phyloP scores from a whole-genome alignment of 2,329 filamentous ascomycete genomes.

The Acephala macrosclerotiorum region DNA sequence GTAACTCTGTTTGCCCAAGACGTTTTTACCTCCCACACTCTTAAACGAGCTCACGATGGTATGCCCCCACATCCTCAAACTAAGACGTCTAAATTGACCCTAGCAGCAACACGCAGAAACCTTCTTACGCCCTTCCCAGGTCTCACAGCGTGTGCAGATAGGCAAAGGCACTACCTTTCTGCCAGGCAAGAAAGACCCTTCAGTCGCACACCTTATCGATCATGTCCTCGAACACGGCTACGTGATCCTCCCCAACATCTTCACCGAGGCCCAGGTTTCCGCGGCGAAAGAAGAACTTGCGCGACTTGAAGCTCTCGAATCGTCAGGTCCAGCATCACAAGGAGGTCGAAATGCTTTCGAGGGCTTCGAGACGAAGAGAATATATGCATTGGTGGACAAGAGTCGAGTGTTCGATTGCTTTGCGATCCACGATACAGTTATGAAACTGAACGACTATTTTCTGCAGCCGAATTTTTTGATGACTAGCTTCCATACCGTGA shows the following conservation, averaged over 20 bases:
- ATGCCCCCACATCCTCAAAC: neutral
- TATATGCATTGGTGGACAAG: conserved; percentile 51
- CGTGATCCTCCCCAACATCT: conserved; percentile 47
- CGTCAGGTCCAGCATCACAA: conserved; percentile 43
- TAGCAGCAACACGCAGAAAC: neutral
- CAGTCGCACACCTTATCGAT: conserved; percentile 40
- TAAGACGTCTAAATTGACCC: neutral
- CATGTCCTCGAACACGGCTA: conserved; percentile 47
- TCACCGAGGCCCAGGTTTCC: conserved; percentile 43
- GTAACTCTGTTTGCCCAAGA: neutral
- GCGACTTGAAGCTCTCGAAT: conserved; percentile 38
- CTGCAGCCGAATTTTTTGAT: conserved; percentile 47
- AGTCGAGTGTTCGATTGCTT: conserved; percentile 49
- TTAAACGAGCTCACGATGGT: neutral
- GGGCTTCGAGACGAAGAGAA: conserved; percentile 47
- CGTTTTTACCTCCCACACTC: no score
- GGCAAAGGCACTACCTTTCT: conserved; percentile 42
- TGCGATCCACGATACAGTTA: conserved; percentile 46
- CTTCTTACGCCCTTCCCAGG: conserved; percentile 13
- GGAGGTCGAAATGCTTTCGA: conserved; percentile 48
- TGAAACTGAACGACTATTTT: conserved; percentile 51
- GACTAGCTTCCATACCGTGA: conserved; percentile 48
- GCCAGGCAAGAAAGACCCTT: conserved; percentile 38
- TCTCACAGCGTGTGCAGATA: conserved; percentile 34
- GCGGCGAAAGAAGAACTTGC: conserved; percentile 46